Base-by-base conservation (phyloP, 305 asterid species). In the Plantago coronopus region DNA sequence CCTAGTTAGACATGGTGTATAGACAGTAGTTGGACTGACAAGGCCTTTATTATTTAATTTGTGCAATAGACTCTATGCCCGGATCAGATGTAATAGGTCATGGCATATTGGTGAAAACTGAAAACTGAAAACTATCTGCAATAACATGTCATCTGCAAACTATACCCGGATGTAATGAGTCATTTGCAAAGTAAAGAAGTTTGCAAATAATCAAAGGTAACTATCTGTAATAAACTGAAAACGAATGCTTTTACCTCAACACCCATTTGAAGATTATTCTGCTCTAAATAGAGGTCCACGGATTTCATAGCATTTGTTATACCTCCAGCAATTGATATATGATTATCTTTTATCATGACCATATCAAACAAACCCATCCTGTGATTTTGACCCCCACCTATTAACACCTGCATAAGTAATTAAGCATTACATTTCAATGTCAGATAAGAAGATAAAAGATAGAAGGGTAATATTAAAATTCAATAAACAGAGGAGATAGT, bases 291-390 rank as follows among this genome's bases (percentile, higher is more conserved):
- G 38, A 66, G 73, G 62, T 89, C 97, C n/a, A 86, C 96, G 16
- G 94, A 75, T 77, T 81, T 79, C 74, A 93, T 76, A 58, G 97
- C 96, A 68, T 74, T 85, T 48, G 69, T 22, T 62, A 89, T 73
- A 16, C 96, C 94, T 49, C 97, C 99, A 54, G 94, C 96, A 59
- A 77, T 72, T 38, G 96, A 93, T 69, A 93, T 82, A 69, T 93
- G 97, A 72, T 93, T 93, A 79, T 93, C 99, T 85, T 93, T 89
- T 79, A 93, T 87, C 96, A 89, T 78, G 57, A 89, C 87, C 99
- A 89, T 89, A 69, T 89, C 90, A 61, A 93, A 93, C 69, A 93
- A 79, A 69, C 97, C 97, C 97, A 89, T 76, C 61, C 97, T 76
- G 70, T 89, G 99, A 62, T 93, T 93, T 76, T 67, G 87, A 37